These are phyloP conservation scores for Penicillium aurantiogriseum DNA, from an alignment of 2,329 filamentous ascomycete genomes.

Conservation along the genomic window DNA sequence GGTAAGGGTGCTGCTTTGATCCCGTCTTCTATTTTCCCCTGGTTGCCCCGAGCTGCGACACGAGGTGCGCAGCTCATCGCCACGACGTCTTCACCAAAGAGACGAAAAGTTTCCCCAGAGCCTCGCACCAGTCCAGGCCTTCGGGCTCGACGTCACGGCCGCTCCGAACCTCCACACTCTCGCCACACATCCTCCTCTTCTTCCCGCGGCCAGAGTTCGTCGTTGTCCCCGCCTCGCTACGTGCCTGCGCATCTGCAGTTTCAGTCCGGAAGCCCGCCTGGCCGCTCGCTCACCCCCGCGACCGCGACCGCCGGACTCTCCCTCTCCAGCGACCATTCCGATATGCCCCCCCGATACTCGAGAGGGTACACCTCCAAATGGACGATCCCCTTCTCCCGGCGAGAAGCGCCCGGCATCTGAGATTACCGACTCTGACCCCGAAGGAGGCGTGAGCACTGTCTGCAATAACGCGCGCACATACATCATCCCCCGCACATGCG, in stretches of 20 bases:
- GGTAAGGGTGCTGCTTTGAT: slow-evolving; percentile 7
- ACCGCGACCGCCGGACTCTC: slow-evolving; percentile 54
- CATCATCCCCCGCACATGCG: slow-evolving; percentile 23
- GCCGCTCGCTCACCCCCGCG: slow-evolving; percentile 44
- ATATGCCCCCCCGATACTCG: slow-evolving; percentile 43
- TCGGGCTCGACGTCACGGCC: slow-evolving; percentile 38
- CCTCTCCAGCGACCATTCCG: slow-evolving; percentile 47
- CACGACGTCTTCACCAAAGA: slow-evolving; percentile 53
- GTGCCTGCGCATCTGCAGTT: slow-evolving; percentile 58
- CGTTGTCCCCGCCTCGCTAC: slow-evolving; percentile 45
- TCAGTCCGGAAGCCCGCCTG: slow-evolving; percentile 40
- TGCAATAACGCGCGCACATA: slow-evolving; percentile 12
- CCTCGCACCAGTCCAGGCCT: slow-evolving; percentile 41
- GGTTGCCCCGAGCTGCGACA: slow-evolving; percentile 44
- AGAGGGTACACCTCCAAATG: slow-evolving; percentile 25
- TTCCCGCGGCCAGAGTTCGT: slow-evolving; percentile 29
- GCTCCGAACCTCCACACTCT: slow-evolving; percentile 26
- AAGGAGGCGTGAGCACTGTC: slow-evolving; percentile 22
- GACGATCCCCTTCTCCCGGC: slow-evolving; percentile 35
- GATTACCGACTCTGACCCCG: slow-evolving; percentile 29
- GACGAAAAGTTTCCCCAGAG: slow-evolving; percentile 47
- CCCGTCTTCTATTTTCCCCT: slow-evolving; percentile 2
- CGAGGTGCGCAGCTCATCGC: slow-evolving; percentile 46
- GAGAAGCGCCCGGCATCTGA: slow-evolving; percentile 38
- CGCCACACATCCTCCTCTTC: slow-evolving; percentile 27